Conservation (phyloP, 495 filamentous ascomycete genomes). For the Hypoxylon lenormandii region DNA sequence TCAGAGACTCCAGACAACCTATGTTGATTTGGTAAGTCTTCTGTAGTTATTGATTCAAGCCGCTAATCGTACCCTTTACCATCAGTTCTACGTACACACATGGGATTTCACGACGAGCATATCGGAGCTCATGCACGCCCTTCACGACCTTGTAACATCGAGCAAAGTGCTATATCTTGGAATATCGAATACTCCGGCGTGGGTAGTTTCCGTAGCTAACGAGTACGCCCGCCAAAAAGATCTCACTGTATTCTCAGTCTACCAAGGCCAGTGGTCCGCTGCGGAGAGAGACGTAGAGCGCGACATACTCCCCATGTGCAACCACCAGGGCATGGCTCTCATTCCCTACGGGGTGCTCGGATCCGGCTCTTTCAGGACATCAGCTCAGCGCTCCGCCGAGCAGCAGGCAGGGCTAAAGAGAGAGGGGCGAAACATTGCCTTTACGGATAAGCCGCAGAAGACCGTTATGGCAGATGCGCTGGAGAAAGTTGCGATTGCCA, state of each 20-base stretch:
- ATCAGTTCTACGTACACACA: constrained; percentile 60
- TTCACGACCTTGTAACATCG: constrained; percentile 63
- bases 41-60: neutral
- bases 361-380: constrained; percentile 64
- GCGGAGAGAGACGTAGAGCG: constrained; percentile 68
- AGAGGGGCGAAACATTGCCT: constrained; percentile 51
- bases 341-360: constrained; percentile 67
- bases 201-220: constrained; percentile 69
- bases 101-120: constrained; percentile 71
- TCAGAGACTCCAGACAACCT: constrained; percentile 67
- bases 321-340: constrained; percentile 70
- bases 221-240: constrained; percentile 69
- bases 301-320: constrained; percentile 70
- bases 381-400: constrained; percentile 20
- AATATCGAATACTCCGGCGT: constrained; percentile 69
- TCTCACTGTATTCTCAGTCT: constrained; percentile 66
- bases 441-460: constrained; percentile 55
- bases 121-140: constrained; percentile 71
- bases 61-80: neutral
- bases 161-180: constrained; percentile 74
- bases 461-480: constrained; percentile 58
- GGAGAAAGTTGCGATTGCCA: constrained; percentile 63
- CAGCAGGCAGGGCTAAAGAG: constrained; percentile 24
- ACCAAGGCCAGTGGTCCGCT: constrained; percentile 68
- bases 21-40: constrained; percentile 63